Conservation (phyloP, 345 rosid genomes). For the Populus alba region DNA sequence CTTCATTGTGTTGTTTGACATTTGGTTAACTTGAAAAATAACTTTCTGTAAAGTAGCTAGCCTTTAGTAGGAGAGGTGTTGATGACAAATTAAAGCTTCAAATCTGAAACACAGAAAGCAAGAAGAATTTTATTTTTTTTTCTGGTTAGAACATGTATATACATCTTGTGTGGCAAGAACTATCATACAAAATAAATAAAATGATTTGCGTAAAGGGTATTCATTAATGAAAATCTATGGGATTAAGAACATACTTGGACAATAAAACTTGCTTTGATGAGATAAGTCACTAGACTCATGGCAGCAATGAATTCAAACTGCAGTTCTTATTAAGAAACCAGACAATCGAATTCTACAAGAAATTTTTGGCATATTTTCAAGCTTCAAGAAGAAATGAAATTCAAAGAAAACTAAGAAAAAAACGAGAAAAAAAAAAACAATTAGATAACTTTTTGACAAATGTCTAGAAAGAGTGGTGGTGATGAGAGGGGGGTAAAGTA, state of each 20-base stretch:
- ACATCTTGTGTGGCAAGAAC: neutral
- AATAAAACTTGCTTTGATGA: constrained; percentile 4
- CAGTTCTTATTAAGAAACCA: constrained; percentile 1
- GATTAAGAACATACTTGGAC: neutral
- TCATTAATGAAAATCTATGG: neutral
- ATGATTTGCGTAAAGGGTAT: neutral
- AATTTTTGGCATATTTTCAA: neutral
- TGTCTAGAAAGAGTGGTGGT: neutral
- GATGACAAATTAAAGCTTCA: neutral
- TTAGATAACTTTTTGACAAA: constrained; percentile 8
- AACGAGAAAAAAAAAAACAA: neutral
- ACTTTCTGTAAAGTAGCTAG: neutral
- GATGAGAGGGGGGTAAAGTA: constrained; percentile 7
- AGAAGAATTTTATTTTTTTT: too few relatives aligned
- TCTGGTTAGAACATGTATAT: neutral
- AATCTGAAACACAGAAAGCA: constrained; percentile 5
- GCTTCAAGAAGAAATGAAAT: neutral
- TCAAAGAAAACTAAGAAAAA: neutral
- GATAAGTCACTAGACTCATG: neutral
- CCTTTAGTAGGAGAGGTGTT: neutral
- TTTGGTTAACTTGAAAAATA: neutral
- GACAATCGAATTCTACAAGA: neutral
- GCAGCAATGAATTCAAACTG: constrained; percentile 4
- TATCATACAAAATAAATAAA: neutral
- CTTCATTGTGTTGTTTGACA: constrained; percentile 72